Conservation (phyloP, 352 stramenopile species). For the Aphanomyces astaci region DNA sequence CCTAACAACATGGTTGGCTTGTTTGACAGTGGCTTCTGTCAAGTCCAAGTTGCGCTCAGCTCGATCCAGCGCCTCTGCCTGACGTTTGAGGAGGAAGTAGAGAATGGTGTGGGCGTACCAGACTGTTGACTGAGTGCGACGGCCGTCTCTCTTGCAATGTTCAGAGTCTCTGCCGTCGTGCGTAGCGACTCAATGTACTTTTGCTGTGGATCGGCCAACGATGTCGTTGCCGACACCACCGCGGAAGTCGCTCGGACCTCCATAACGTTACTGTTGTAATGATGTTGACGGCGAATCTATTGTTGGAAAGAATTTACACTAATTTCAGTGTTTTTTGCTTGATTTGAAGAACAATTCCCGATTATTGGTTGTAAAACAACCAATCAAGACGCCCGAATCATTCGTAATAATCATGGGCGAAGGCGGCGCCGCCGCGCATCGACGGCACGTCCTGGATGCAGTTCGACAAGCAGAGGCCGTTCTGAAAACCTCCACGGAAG, state of each 20-base stretch:
- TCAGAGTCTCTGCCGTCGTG: conserved; percentile 8
- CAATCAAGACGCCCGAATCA: too few species aligned
- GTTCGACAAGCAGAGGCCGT: not conserved
- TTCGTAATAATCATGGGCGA: not conserved
- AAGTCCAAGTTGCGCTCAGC: conserved; percentile 13
- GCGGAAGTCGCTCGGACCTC: not conserved
- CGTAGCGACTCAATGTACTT: conserved; percentile 16
- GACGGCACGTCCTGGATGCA: not conserved
- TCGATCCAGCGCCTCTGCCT: conserved; percentile 12
- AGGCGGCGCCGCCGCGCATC: not conserved
- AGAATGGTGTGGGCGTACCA: not conserved
- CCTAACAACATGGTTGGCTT: conserved; percentile 21
- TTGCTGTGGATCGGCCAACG: not conserved
- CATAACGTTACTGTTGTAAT: not conserved
- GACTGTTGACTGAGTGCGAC: conserved; percentile 4
- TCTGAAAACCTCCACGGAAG: not conserved
- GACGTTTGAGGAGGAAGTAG: too few species aligned
- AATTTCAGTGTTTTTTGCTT: not conserved
- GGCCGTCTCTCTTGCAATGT: conserved; percentile 14
- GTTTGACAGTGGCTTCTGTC: conserved; percentile 14
- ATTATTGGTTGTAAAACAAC: too few species aligned
- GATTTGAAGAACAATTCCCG: too few species aligned
- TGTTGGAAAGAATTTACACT: not conserved
- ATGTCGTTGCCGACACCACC: not conserved
- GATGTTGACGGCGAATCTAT: too few species aligned